Evolutionary conservation across 164 flowering plant genomes (phyloP).

Genomic region (Vitis rotundifolia): DNA sequence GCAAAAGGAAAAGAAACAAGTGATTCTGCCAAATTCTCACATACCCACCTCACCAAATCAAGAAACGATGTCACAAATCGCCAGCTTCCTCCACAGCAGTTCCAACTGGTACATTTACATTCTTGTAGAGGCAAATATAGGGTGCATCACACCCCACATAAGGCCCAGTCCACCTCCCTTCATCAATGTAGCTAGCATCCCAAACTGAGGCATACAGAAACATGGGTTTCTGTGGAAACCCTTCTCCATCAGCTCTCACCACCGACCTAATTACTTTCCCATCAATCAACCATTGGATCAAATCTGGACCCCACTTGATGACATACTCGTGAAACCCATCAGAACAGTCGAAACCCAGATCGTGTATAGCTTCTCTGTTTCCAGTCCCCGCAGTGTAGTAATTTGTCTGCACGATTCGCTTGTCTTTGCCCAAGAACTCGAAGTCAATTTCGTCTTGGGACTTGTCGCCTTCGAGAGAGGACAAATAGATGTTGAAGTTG

Average conservation of each 20-base stretch:
- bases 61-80: slow-evolving; percentile 4
- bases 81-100: slow-evolving; percentile 16
- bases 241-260: slow-evolving; percentile 35
- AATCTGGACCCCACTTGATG: slow-evolving; percentile 43
- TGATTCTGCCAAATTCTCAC: too few relatives aligned
- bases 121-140: slow-evolving; percentile 43
- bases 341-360: slow-evolving; percentile 47
- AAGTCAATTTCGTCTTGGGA: slow-evolving; percentile 63
- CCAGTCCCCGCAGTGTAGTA: slow-evolving; percentile 40
- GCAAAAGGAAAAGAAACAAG: too few relatives aligned
- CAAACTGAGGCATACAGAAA: slow-evolving; percentile 58
- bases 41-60: slow-evolving; percentile 12
- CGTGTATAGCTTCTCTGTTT: slow-evolving; percentile 45
- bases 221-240: slow-evolving; percentile 54
- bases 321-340: slow-evolving; percentile 56
- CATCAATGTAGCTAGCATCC: slow-evolving; percentile 62
- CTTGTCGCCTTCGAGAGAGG: slow-evolving; percentile 58
- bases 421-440: slow-evolving; percentile 59
- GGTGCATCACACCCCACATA: slow-evolving; percentile 55
- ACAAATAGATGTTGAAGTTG: slow-evolving; percentile 62
- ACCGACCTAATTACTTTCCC: slow-evolving; percentile 45
- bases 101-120: slow-evolving; percentile 35
- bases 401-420: slow-evolving; percentile 51
- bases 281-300: slow-evolving; percentile 55
- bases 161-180: slow-evolving; percentile 52